Percentiles rank a stretch among this genome's conserved stretches.
These are phyloP conservation scores for Plasmodium sp. DNA, from an alignment of 169 alveolate genomes.

Conservation along the genomic window DNA sequence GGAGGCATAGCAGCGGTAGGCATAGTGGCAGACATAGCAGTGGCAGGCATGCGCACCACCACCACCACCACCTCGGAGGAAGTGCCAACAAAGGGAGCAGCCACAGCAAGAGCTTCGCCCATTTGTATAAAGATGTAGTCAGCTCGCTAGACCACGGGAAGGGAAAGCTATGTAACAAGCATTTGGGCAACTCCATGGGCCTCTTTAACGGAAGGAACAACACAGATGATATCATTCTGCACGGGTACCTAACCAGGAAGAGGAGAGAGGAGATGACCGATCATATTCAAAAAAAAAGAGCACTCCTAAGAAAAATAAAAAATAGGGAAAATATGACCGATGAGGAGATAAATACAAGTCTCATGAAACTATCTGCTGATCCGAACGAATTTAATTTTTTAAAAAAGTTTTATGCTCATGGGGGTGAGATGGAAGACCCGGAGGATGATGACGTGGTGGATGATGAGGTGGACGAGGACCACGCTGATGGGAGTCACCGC, in stretches of 20 bases:
- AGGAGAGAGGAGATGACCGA: not conserved
- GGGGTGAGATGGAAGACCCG: not conserved
- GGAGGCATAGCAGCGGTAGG: not conserved
- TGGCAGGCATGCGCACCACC: not conserved
- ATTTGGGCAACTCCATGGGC: not conserved
- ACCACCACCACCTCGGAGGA: not conserved
- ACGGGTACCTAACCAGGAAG: conserved; percentile 5
- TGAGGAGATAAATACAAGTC: not conserved
- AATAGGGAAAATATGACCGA: not conserved
- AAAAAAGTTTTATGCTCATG: not conserved
- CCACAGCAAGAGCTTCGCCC: not conserved
- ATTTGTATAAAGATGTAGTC: not conserved
- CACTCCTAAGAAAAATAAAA: not conserved
- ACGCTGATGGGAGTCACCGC: not conserved
- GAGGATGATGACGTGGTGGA: not conserved
- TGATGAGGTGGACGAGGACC: not conserved
- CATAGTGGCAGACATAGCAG: not conserved
- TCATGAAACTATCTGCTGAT: not conserved
- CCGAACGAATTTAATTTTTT: not conserved
- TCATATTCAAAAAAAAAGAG: not conserved
- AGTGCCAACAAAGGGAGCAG: not conserved
- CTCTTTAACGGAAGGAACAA: not conserved
- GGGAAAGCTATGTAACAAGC: not conserved
- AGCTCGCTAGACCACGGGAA: not conserved
- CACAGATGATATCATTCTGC: conserved; percentile 8